Evolutionary conservation across 75 land plant genomes (phyloP).

Genomic region (Cunninghamia lanceolata): DNA sequence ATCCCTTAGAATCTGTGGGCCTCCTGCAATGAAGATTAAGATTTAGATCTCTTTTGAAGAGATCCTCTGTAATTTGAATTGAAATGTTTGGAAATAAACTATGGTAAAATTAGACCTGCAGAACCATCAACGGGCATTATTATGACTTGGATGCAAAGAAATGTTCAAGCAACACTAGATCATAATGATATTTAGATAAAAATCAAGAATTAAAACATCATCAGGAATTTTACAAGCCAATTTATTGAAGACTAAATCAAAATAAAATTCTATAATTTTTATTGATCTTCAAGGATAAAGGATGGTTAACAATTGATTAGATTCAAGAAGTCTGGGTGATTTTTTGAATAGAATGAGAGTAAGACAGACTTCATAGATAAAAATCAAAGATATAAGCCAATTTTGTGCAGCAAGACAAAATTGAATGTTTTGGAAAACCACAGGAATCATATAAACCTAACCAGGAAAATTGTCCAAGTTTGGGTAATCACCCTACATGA

Average conservation of each 20-base stretch:
- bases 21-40: background rate
- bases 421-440: background rate
- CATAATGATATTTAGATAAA: background rate
- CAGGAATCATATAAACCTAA: background rate
- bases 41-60: background rate
- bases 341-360: background rate
- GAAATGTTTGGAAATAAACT: background rate
- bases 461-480: background rate
- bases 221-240: background rate
- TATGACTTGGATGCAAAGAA: background rate
- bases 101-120: background rate
- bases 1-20: background rate
- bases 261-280: background rate
- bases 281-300: background rate
- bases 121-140: background rate
- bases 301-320: background rate
- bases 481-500: background rate
- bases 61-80: background rate
- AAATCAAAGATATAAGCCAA: background rate
- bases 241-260: background rate
- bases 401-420: background rate
- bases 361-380: background rate
- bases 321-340: background rate
- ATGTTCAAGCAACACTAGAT: background rate
- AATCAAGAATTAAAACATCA: background rate